Base-by-base conservation (phyloP, 805 yeast species). In the Candida michaelii region DNA sequence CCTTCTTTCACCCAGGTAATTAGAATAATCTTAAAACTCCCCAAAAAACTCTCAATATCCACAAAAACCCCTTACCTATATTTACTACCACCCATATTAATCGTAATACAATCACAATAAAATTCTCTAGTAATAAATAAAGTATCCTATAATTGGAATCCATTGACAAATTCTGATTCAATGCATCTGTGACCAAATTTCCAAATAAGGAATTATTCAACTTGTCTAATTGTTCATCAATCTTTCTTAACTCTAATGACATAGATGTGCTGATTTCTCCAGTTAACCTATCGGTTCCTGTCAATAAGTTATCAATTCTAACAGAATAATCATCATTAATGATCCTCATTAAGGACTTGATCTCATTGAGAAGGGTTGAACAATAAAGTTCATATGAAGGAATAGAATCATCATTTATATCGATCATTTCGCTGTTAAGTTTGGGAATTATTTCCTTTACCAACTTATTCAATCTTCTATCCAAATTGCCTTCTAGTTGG, bases 251-350 rank as follows among this genome's bases (percentile, higher is more conserved):
- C 49, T 82, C 83, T 46, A 85, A 61, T 9, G 88, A 74, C 32
- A 83, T 59, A 1, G 89, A 80, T 0, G 91, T 84, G 56, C 81
- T 85, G 41, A 85, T 79, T 53, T 83, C 90, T 46, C 88, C 84
- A 44, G 82, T 76, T 9, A 84, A 74, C 48, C 90, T 66, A 60
- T 84, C 89, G 39, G 85, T 79, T 27, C 73, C 68, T 12, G 83
- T 79, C 35, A 84, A 63, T 42, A 83, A 56, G 38, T 76, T 80
- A 52, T 84, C 89, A 30, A 83, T 73, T 54, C 70, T 71, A 42
- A 73, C 71, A 0, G 83, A 76, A 46, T 74, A 73, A 40, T 72
- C 60, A 37, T 65, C 72, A 44, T 70, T 68, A 12, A 66, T 63
- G 43, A 63, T 47, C 32, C 63, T 70, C 29, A 60, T 54, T 9